Base-by-base conservation (phyloP, 148 eudicot genomes). In the Rhododendron griersonianum region DNA sequence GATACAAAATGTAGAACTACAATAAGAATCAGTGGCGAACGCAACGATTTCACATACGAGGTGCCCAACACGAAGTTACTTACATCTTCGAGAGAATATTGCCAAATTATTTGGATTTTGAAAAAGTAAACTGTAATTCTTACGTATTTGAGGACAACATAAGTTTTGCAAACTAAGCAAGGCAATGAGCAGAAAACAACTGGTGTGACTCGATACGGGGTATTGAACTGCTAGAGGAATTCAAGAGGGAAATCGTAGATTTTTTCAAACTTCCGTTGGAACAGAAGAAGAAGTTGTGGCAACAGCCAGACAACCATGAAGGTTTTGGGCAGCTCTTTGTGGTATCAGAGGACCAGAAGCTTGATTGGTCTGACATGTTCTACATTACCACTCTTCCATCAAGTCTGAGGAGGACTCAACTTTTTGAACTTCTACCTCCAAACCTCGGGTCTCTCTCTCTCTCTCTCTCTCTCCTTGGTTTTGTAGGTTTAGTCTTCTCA, bases 311-410 rank as follows among this genome's bases (percentile, higher is more conserved):
- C 69, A 87, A 93, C 81, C 88, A 87, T 23, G 93, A 93, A 78
- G 96, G 96, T 2, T 93, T 90, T 69, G 96, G 96, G 44, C 94
- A 93, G 67, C 79, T 86, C 10, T 91, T 92, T 84, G 92, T 93
- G 85, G 89, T 91, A 18, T 90, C 92, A 23, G 88, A 89, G 78
- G 91, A 89, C 9, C 96, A 93, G 44, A 91, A 92, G 86, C 90
- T 92, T 47, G 96, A 93, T 65, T 93, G 96, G 96, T 85, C 89
- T 14, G 94, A 93, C 47, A 88, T 89, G 90, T 93, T 93, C 74
- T 91, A 83, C 82, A 81, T 93, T 0, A 91, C 89, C 25, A 92
- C 92, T 33, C 91, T 89, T 57, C 94, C 96, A 48, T 39, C 77
- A 21, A 35, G 51, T 23, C 65, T 88, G 4, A 89, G 94, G 85